Base-by-base conservation (phyloP, 768 basidiomycete genomes). In the Leccinellum rugosiceps region DNA sequence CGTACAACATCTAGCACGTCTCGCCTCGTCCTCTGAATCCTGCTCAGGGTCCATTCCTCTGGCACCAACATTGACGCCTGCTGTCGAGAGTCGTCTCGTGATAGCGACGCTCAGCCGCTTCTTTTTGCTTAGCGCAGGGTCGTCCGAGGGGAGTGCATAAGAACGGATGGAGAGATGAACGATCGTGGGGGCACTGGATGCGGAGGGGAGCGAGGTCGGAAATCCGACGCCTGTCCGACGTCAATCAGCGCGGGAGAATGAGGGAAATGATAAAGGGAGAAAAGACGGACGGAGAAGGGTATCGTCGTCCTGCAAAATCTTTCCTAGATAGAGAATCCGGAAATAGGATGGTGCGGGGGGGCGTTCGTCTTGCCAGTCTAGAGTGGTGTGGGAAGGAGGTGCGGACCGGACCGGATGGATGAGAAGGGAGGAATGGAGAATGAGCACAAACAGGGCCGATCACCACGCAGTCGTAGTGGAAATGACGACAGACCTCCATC, bases 231-330 rank as follows among this genome's bases (percentile, higher is more conserved):
- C 70, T 72, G 47, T 38, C 30, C 11, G 32, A 45, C 19, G 31
- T 57, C 51, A 52, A 55, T 62, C 32, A 68, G 60, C n/a, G 43
- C 9, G 31, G 25, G 15, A 28, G 28, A 52, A 19, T 21, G 17
- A 38, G 19, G 19, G 17, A 26, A n/a, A 6, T 7, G 17, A 31
- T 25, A 7, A 47, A 31, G 3, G 23, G 21, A 8, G 14, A 23
- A 30, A 49, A 13, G 3, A 76, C 85, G 65, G 61, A 90, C 88
- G 81, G 17, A 77, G 69, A 15, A 92, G 76, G 2, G 86, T 88
- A 54, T 92, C 90, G 30, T 92, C 90, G 65, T 92, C 90, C 65
- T 90, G 89, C n/a, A 91, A 72, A 68, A 92, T 86, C 71, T 84
- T 85, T 35, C 90, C 90, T 6, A 91, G 74, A 69, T 92, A 86